A percentile compares a stretch with the other conserved stretches of the same genome.
phyloP scores from a whole-genome alignment of 805 yeast species.

The Kuraishia borneana region DNA sequence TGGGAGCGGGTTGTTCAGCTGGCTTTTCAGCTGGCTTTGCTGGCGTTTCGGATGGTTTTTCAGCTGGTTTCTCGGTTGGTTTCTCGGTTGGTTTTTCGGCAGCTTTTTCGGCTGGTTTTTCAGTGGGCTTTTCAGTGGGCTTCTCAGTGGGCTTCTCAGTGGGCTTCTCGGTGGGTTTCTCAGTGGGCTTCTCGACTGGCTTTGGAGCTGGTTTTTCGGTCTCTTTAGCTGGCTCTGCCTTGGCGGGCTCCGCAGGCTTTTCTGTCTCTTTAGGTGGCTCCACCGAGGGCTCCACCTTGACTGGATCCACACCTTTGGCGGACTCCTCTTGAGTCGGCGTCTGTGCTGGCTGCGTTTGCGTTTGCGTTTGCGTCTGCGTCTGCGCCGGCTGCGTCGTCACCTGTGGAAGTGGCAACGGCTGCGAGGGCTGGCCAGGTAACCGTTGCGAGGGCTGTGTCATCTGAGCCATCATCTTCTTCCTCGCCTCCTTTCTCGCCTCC shows the following conservation, averaged over 20 bases:
- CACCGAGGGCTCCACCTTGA: slow-evolving; percentile 13
- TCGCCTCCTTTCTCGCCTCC: slow-evolving; percentile 11
- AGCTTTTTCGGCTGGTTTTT: slow-evolving; percentile 1
- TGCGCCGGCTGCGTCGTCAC: slow-evolving; percentile 7
- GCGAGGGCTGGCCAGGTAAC: no score
- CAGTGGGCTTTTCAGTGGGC: background rate
- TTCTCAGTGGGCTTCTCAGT: slow-evolving; percentile 1
- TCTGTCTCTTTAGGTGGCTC: slow-evolving; percentile 7
- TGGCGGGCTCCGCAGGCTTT: slow-evolving; percentile 5
- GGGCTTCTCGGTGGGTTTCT: background rate
- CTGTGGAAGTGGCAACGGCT: slow-evolving; percentile 4
- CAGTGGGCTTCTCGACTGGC: background rate
- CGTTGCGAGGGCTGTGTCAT: slow-evolving; percentile 6
- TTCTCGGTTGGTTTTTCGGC: background rate
- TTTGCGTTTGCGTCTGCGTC: slow-evolving; percentile 5
- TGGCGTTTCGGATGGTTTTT: background rate
- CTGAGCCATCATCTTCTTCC: slow-evolving; percentile 12
- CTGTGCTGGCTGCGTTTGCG: slow-evolving; percentile 5
- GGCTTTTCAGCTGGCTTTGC: slow-evolving; percentile 6
- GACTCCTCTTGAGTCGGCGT: slow-evolving; percentile 9
- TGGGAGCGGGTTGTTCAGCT: slow-evolving; percentile 2
- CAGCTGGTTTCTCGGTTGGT: slow-evolving; percentile 2
- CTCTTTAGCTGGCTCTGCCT: slow-evolving; percentile 1
- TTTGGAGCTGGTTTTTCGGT: background rate
- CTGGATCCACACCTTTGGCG: slow-evolving; percentile 22